Evolutionary conservation across 2,329 filamentous ascomycete species (phyloP), one percentile per base, ranked within the genome.

Genomic region (Hymenoscyphus occultus): DNA sequence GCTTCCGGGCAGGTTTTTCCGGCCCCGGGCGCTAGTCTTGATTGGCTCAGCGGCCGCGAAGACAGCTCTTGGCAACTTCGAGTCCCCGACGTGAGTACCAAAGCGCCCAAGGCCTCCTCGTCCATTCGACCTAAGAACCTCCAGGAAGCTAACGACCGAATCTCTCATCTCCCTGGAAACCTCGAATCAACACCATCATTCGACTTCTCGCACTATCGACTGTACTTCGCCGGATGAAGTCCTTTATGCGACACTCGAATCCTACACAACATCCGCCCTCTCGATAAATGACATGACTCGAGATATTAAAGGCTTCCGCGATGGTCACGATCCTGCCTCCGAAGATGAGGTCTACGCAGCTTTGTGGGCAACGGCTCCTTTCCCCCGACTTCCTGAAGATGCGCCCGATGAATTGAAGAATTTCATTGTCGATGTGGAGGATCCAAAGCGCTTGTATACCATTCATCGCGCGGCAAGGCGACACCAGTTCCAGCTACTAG

Each of bases 401-500:
- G 86, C 86, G 64, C 87, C 87, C 1, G 72, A 77, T 22, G 84
- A 87, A 71, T 77, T 90, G 63, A 81, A 78, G 65, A 80, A 84
- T 12, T 75, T 83, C 60, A 79, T 87, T 28, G 79, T 85, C 64
- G 80, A 86, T 62, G 79, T 90, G 62, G 84, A 88, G 60, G 86
- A 88, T 67, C 87, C 87, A 2, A 83, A 80, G 67, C 81, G 81
- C 63, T 81, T 88, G 57, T 89, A 88, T 69, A 81, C 83, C 40
- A 82, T 89, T 22, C 83, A 89, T 73, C 81, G 80, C 60, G 86
- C 86, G 39, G 83, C 80, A 68, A 83, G 87, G 40, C 84, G 87
- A 4, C 85, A 88, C 71, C 81, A 84, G 69, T 86, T 90, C 67
- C 89, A 92, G 74, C 77, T 84, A 3, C 77, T 92, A 16, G 86